These are phyloP conservation scores for Parasitella parasitica DNA, from an alignment of 371 early-diverging fungal species.

Conservation along the genomic window DNA sequence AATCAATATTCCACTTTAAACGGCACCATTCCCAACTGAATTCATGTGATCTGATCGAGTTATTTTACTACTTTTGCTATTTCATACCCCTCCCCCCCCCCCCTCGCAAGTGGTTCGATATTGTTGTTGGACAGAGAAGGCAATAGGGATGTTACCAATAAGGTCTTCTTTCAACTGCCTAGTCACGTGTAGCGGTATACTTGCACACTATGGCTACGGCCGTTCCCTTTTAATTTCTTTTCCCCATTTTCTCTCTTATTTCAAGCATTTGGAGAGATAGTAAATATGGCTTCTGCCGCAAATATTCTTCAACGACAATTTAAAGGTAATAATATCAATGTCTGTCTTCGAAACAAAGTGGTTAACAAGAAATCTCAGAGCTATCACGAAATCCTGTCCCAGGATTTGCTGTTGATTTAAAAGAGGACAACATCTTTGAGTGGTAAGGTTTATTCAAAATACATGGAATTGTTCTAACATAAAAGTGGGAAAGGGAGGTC, in stretches of 20 bases:
- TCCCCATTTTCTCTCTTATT: neutral
- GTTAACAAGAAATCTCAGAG: constrained; percentile 20
- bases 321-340: constrained; percentile 36
- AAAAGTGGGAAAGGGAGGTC: constrained; percentile 59
- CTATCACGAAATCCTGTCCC: constrained; percentile 65
- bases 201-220: neutral
- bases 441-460: constrained; percentile 20
- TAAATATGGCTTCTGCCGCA: constrained; percentile 45
- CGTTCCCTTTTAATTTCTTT: neutral
- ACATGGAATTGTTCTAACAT: neutral
- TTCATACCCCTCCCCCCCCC: too few species aligned
- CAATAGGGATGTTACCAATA: neutral
- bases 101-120: neutral
- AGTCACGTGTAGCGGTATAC: neutral
- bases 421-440: constrained; percentile 66
- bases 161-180: neutral
- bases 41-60: too few species aligned
- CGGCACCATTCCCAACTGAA: too few species aligned
- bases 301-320: constrained; percentile 57
- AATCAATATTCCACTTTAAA: too few species aligned
- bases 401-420: constrained; percentile 72
- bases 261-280: neutral
- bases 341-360: neutral
- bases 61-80: too few species aligned
- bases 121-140: neutral